Conservation (phyloP, 2,329 filamentous ascomycete species). For the Phaeophleospora eucalypticola region DNA sequence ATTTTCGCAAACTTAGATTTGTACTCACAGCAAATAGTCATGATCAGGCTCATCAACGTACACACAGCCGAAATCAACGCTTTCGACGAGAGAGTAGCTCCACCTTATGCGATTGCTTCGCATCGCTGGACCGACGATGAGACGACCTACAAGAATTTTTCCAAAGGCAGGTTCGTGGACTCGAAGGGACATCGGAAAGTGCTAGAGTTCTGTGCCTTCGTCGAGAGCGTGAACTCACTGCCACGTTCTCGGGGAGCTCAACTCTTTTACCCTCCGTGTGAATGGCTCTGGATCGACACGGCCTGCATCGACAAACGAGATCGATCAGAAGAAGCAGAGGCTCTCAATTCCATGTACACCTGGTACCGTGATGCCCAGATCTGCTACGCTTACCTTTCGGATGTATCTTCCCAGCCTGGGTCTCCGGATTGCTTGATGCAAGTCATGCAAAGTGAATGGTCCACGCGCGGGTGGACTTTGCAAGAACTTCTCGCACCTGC, state of each 20-base stretch:
- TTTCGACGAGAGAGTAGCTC: neutral
- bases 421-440: no score
- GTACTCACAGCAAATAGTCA: no score
- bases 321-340: conserved; percentile 15
- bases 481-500: conserved; percentile 4
- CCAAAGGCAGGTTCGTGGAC: neutral
- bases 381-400: conserved; percentile 18
- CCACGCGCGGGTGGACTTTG: conserved; percentile 5
- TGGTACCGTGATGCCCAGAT: conserved; percentile 17
- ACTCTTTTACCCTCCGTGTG: no score
- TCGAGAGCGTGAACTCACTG: neutral
- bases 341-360: conserved; percentile 20
- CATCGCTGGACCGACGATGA: conserved; percentile 9
- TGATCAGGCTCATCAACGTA: conserved; percentile 10
- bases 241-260: no score
- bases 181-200: conserved; percentile 7
- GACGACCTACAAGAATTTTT: conserved; percentile 1
- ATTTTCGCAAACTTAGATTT: no score
- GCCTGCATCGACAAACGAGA: conserved; percentile 20
- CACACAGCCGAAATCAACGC: conserved; percentile 6
- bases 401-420: conserved; percentile 4
- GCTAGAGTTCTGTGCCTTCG: conserved; percentile 1
- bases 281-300: conserved; percentile 21
- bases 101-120: conserved; percentile 14
- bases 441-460: conserved; percentile 6